These are phyloP conservation scores for Debaryomyces hansenii DNA, from an alignment of 805 yeast species.

Conservation along the genomic window DNA sequence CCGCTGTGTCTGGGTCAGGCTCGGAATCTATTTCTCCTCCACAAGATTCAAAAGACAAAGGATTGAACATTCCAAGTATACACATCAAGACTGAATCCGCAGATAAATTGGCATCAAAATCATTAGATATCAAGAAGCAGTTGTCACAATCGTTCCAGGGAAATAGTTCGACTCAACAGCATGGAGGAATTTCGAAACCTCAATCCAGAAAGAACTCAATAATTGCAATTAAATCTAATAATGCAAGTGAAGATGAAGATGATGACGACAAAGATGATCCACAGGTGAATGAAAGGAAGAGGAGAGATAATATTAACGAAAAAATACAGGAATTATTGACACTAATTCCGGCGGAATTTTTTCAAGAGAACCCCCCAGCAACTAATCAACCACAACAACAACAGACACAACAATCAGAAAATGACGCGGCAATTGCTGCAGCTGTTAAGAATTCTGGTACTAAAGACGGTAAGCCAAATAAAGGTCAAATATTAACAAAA, in stretches of 20 bases:
- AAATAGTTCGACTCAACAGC: conserved; percentile 14
- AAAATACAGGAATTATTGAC: conserved; percentile 44
- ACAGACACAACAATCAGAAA: conserved; percentile 4
- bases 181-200: conserved; percentile 39
- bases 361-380: conserved; percentile 25
- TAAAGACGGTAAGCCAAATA: conserved; percentile 81
- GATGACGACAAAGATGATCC: conserved; percentile 29
- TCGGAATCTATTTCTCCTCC: conserved; percentile 17
- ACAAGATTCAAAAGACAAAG: conserved; percentile 8
- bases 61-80: conserved; percentile 25
- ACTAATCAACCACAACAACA: conserved; percentile 5
- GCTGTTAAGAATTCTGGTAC: conserved; percentile 52
- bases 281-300: conserved; percentile 40
- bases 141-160: conserved; percentile 38
- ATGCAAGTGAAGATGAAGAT: conserved; percentile 16
- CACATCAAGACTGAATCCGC: conserved; percentile 26
- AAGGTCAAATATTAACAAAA: conserved; percentile 76
- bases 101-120: conserved; percentile 26
- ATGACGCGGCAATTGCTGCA: conserved; percentile 27
- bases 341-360: conserved; percentile 36
- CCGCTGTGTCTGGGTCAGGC: conserved; percentile 7
- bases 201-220: conserved; percentile 37
- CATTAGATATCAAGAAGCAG: conserved; percentile 41
- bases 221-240: conserved; percentile 21
- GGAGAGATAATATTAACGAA: conserved; percentile 46